phyloP scores from a whole-genome alignment of 2,329 filamentous ascomycete species.

The Atkinsonella texensis region DNA sequence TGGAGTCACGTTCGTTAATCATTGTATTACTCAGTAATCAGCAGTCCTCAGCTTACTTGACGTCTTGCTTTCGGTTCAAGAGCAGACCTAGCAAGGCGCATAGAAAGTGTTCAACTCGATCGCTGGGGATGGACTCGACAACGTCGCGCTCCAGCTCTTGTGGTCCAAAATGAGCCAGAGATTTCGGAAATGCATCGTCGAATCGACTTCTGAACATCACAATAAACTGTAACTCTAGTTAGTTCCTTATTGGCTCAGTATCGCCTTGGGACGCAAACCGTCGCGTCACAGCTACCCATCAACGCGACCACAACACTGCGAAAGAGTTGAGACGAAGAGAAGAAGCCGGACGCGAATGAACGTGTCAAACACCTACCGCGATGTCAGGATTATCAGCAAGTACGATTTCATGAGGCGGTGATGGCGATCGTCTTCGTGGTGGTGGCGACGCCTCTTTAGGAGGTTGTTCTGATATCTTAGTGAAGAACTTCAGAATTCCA shows the following conservation, averaged over 20 bases:
- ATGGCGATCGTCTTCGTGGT: conserved; percentile 68
- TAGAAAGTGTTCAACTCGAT: conserved; percentile 75
- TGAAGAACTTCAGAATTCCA: conserved; percentile 58
- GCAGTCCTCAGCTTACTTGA: conserved; percentile 60
- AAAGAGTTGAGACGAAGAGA: neutral
- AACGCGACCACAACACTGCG: conserved; percentile 2
- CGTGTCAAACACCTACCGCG: conserved; percentile 56
- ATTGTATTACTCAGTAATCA: neutral
- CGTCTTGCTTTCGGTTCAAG: conserved; percentile 94
- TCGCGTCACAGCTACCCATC: conserved; percentile 35
- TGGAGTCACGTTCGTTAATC: neutral
- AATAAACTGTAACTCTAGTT: conserved; percentile 60
- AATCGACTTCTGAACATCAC: conserved; percentile 97
- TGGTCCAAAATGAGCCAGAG: conserved; percentile 78
- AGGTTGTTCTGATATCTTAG: conserved; percentile 39
- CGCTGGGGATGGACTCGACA: conserved; percentile 63
- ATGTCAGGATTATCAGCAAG: conserved; percentile 86
- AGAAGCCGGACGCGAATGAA: neutral
- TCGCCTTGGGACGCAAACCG: conserved; percentile 33
- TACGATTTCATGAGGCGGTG: conserved; percentile 80
- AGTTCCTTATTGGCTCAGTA: conserved; percentile 1
- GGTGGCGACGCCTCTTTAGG: conserved; percentile 51
- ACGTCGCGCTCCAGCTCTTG: conserved; percentile 90
- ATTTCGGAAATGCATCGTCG: conserved; percentile 77
- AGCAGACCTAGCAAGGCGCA: conserved; percentile 82